Conservation (phyloP, 163 green algal species). For the Chlorella variabilis region DNA sequence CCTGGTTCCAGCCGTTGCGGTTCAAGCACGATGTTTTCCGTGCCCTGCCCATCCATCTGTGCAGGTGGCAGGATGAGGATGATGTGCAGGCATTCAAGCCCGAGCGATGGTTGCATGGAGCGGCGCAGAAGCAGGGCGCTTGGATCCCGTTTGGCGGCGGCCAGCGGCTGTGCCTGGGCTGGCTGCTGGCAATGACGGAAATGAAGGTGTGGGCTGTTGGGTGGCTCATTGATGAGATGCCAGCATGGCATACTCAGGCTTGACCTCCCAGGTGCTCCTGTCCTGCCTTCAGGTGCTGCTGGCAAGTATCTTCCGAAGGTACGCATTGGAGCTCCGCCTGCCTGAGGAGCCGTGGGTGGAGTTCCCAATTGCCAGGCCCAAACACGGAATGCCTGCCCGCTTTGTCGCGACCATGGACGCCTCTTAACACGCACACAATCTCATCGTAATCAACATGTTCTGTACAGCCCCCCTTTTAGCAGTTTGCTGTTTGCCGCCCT, state of each 20-base stretch:
- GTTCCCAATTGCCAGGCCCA: slow-evolving; percentile 25
- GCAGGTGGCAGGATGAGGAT: slow-evolving; percentile 21
- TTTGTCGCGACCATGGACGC: background rate
- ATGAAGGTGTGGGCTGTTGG: no score
- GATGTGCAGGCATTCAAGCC: slow-evolving; percentile 34
- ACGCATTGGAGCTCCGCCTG: background rate
- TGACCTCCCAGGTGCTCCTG: no score
- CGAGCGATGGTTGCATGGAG: slow-evolving; percentile 44
- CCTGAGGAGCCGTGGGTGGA: slow-evolving; percentile 22
- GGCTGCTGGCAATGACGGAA: slow-evolving; percentile 28
- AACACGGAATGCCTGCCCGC: slow-evolving; percentile 26
- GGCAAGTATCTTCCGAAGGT: background rate
- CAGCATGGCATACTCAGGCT: no score
- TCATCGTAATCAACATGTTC: no score
- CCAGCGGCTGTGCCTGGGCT: slow-evolving; percentile 30
- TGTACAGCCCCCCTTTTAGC: no score
- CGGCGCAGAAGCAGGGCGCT: background rate
- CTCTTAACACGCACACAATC: no score
- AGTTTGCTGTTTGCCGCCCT: no score
- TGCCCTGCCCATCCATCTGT: no score
- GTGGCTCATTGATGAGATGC: background rate
- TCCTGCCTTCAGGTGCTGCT: background rate
- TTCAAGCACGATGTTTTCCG: no score
- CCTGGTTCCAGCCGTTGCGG: no score
- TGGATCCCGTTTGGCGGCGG: slow-evolving; percentile 51